Evolutionary conservation across 2,329 filamentous ascomycete species (phyloP).

Genomic region (Talaromyces islandicus): DNA sequence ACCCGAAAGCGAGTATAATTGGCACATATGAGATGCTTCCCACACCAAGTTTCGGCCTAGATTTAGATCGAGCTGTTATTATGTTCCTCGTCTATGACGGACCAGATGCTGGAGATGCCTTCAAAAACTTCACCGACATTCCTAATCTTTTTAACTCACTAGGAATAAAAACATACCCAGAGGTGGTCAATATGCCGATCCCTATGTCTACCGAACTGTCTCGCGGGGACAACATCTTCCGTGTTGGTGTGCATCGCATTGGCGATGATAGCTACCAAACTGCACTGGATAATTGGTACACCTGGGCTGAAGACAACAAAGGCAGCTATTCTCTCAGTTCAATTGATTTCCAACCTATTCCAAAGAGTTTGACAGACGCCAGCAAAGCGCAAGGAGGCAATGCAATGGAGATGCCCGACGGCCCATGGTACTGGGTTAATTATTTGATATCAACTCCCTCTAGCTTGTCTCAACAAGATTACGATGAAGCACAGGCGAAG

Average conservation of each 20-base stretch:
- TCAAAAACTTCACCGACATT: constrained; percentile 28
- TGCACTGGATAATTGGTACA: constrained; percentile 20
- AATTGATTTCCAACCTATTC: constrained; percentile 25
- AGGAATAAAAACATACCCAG: constrained; percentile 23
- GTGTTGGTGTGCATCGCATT: constrained; percentile 25
- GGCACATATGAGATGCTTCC: constrained; percentile 27
- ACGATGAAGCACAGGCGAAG: constrained; percentile 23
- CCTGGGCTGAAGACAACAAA: constrained; percentile 26
- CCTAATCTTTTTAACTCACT: constrained; percentile 23
- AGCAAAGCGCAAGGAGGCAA: constrained; percentile 26
- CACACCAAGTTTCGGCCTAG: constrained; percentile 21
- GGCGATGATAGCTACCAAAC: constrained; percentile 17
- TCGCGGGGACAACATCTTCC: constrained; percentile 29
- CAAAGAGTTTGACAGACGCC: constrained; percentile 25
- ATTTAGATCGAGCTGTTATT: constrained; percentile 26
- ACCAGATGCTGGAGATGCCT: constrained; percentile 24
- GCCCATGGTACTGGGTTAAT: constrained; percentile 27
- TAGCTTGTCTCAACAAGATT: constrained; percentile 17
- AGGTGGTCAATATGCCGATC: constrained; percentile 29
- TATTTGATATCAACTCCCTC: constrained; percentile 22
- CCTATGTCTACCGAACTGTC: constrained; percentile 23
- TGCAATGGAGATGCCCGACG: constrained; percentile 30
- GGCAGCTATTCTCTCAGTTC: constrained; percentile 21
- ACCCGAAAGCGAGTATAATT: constrained; percentile 29
- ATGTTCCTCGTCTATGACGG: constrained; percentile 33